Conservation (phyloP, 768 basidiomycete genomes). For the Thelephora ganbajun region DNA sequence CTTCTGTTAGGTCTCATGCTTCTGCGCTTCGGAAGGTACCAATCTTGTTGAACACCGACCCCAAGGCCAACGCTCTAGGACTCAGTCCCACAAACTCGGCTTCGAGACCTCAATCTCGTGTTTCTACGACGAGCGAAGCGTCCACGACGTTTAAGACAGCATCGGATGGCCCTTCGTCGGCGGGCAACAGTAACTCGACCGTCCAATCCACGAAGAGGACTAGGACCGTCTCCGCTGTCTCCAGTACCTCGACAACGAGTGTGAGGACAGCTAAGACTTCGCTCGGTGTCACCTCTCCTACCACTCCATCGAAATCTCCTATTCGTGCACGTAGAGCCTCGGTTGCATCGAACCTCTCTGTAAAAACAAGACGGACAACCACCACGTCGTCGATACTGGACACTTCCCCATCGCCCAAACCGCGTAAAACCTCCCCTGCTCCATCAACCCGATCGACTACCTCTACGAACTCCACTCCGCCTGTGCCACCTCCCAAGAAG, state of each 20-base stretch:
- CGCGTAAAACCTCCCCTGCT: slow-evolving; percentile 7
- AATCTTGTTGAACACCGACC: not conserved
- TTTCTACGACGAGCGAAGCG: slow-evolving; percentile 22
- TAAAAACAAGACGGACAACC: slow-evolving; percentile 15
- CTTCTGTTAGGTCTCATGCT: slow-evolving; percentile 22
- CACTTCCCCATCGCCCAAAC: slow-evolving; percentile 4
- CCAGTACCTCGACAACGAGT: not conserved
- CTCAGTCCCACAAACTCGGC: slow-evolving; percentile 7
- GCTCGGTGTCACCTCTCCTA: not conserved
- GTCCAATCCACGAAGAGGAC: not conserved
- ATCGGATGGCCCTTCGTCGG: slow-evolving; percentile 13
- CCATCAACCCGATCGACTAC: slow-evolving; percentile 16
- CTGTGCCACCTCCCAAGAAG: slow-evolving; percentile 8
- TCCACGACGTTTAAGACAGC: slow-evolving; percentile 34
- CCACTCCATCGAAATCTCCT: slow-evolving; percentile 17
- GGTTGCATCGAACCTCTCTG: slow-evolving; percentile 17
- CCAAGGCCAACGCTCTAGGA: slow-evolving; percentile 1
- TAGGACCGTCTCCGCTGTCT: not conserved
- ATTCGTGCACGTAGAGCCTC: slow-evolving; percentile 18
- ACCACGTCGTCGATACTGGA: slow-evolving; percentile 9
- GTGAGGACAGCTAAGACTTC: not conserved
- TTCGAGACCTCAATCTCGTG: slow-evolving; percentile 12
- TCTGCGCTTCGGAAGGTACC: slow-evolving; percentile 23
- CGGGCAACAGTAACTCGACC: not conserved
- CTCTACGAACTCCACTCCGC: slow-evolving; percentile 12